These are phyloP conservation scores for Trypanosoma avium DNA, from an alignment of 208 protist genomes.

Conservation along the genomic window DNA sequence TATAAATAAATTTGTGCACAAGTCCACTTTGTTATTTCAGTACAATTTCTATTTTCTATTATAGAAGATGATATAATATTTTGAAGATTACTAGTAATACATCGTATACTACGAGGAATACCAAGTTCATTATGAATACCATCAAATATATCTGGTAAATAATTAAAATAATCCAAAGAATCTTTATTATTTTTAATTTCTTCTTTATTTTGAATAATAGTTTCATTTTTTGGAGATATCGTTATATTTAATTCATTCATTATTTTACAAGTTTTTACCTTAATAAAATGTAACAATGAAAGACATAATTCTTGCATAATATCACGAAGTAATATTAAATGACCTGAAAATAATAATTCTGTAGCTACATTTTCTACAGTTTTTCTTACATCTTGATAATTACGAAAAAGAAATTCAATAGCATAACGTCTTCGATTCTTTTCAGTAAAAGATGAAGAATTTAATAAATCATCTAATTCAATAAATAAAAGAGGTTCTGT, in stretches of 20 bases:
- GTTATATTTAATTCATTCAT: background rate
- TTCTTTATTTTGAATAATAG: background rate
- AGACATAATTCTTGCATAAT: constrained; percentile 41
- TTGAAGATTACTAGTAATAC: constrained; percentile 10
- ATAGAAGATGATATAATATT: background rate
- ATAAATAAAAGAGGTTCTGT: constrained; percentile 7
- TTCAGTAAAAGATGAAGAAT: background rate
- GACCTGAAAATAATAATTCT: constrained; percentile 23
- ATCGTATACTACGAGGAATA: constrained; percentile 35
- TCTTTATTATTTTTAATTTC: background rate
- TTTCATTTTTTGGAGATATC: no score
- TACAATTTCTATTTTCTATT: background rate
- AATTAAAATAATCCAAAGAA: background rate
- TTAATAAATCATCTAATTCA: background rate
- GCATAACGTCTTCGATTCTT: background rate
- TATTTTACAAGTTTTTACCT: background rate
- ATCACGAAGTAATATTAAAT: constrained; percentile 27
- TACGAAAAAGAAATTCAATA: constrained; percentile 15
- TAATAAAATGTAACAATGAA: constrained; percentile 31
- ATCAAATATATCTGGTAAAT: constrained; percentile 31
- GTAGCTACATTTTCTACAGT: constrained; percentile 23
- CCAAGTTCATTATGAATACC: constrained; percentile 70
- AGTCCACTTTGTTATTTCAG: constrained; percentile 44
- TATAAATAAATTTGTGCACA: constrained; percentile 58
- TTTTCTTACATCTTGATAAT: constrained; percentile 14